Base-by-base conservation (phyloP, 345 rosid species). In the Salix koriyanagi region DNA sequence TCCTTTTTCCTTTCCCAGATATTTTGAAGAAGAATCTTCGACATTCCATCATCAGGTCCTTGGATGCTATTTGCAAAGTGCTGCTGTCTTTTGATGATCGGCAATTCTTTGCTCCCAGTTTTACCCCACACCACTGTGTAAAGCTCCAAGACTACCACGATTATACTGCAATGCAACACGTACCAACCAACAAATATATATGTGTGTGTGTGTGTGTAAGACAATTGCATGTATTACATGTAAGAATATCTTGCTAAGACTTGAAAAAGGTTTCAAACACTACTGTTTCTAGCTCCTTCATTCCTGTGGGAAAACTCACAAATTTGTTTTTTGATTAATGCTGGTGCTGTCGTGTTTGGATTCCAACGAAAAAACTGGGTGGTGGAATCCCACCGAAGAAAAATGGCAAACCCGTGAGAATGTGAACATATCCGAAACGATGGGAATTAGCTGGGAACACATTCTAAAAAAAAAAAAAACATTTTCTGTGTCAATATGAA, bases 101-200 rank as follows among this genome's bases (percentile, higher is more conserved):
- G 97, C 65, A 94, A 76, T 76, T 90, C 94, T 21, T 75, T 84
- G 64, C 65, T 42, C 21, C 75, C 89, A n/a, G 14, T 39, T 74
- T 96, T 96, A 3, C 98, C 99, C 99, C 99, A 93, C 75, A 90
- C 93, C 1, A 96, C 98, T 2, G 85, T 75, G 83, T 96, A 93
- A 9, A 93, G 87, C 6, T 98, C 99, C 11, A 85, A 19, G 4
- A 93, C 99, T 65, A 96, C 91, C 76, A 91, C 99, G 6, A 93
- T 83, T 77, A 96, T 74, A 85, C 97, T 95, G 86, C 48, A 80
- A 82, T 3, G 3, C 21, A 5, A 15, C 14, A 26, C 6, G 18
- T 56, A 36, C 16, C 65, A 34, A 8, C 44, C n/a, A 1, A 11
- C 26, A 8, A 3, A 46, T 14, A 21, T 7, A 13, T 7, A 21